phyloP scores from a whole-genome alignment of 352 stramenopile species.

The Phytophthora hibernalis region DNA sequence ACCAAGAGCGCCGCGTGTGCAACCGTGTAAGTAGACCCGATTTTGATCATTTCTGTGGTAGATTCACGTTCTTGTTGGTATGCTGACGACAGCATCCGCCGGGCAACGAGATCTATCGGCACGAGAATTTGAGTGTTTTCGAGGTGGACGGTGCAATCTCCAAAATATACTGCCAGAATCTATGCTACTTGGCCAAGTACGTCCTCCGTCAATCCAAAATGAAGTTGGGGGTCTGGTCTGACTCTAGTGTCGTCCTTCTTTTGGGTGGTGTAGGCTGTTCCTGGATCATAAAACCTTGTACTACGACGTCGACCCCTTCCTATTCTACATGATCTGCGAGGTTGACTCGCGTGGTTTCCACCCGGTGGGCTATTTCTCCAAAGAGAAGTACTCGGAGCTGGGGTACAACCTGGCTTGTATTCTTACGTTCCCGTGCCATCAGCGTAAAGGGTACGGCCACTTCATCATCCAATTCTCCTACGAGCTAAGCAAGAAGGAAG shows the following conservation, averaged over 20 bases:
- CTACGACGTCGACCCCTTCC: slow-evolving; percentile 99
- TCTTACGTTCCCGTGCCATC: slow-evolving; percentile 98
- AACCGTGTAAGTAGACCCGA: slow-evolving; percentile 50
- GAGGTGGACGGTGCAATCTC: slow-evolving; percentile 97
- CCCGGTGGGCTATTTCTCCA: slow-evolving; percentile 99
- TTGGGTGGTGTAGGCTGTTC: slow-evolving; percentile 87
- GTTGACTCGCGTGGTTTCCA: slow-evolving; percentile 93
- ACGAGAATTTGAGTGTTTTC: slow-evolving; percentile 96
- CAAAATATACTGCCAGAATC: slow-evolving; percentile 98
- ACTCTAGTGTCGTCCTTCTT: background rate
- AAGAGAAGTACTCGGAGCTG: slow-evolving; percentile 98
- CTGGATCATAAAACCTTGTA: slow-evolving; percentile 99
- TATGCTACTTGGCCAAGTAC: slow-evolving; percentile 98
- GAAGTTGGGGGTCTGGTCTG: background rate
- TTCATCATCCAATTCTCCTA: slow-evolving; percentile 99
- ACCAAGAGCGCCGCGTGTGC: slow-evolving; percentile 73
- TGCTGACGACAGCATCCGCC: slow-evolving; percentile 62
- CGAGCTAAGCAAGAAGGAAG: slow-evolving; percentile 98
- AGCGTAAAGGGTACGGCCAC: slow-evolving; percentile 99
- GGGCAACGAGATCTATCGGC: slow-evolving; percentile 94
- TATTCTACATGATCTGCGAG: slow-evolving; percentile 99
- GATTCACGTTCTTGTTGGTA: background rate
- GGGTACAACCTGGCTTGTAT: slow-evolving; percentile 99
- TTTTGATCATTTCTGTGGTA: background rate
- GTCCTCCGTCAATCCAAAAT: slow-evolving; percentile 17